Evolutionary conservation across 139 green algal genomes (phyloP).

Genomic region (Picochlorum sp.): DNA sequence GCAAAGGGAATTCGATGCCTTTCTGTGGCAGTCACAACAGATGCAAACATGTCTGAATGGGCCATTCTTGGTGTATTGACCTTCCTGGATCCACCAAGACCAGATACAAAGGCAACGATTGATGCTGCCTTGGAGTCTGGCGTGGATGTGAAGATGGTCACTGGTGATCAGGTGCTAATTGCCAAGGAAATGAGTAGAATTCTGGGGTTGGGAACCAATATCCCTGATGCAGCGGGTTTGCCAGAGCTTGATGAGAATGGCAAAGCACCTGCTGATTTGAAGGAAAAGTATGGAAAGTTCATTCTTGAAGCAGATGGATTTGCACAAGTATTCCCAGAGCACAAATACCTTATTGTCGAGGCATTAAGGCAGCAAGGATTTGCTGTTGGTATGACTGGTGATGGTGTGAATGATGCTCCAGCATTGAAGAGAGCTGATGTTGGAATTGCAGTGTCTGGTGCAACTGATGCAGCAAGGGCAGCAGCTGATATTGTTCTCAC

Average conservation of each 20-base stretch:
- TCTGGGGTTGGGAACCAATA: slow-evolving; percentile 74
- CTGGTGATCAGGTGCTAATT: slow-evolving; percentile 76
- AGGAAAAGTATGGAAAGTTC: slow-evolving; percentile 52
- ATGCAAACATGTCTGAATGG: slow-evolving; percentile 41
- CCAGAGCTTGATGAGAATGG: slow-evolving; percentile 51
- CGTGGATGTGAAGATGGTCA: slow-evolving; percentile 88
- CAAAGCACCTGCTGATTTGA: slow-evolving; percentile 63
- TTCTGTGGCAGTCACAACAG: slow-evolving; percentile 44
- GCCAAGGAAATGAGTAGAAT: slow-evolving; percentile 73
- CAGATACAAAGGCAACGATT: slow-evolving; percentile 75
- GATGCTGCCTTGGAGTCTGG: slow-evolving; percentile 59
- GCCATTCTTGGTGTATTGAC: slow-evolving; percentile 73
- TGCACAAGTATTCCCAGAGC: slow-evolving; percentile 61
- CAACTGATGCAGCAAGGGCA: slow-evolving; percentile 76
- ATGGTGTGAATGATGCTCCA: slow-evolving; percentile 87
- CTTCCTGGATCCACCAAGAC: slow-evolving; percentile 78
- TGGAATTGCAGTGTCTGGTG: slow-evolving; percentile 70
- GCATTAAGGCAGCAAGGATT: slow-evolving; percentile 54
- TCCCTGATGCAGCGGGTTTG: slow-evolving; percentile 49
- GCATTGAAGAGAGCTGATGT: slow-evolving; percentile 78
- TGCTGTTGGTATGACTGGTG: slow-evolving; percentile 78
- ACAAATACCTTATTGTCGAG: slow-evolving; percentile 80
- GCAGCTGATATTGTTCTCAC: slow-evolving; percentile 88
- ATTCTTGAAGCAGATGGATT: slow-evolving; percentile 77
- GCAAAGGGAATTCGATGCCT: slow-evolving; percentile 68